A percentile compares a stretch with the other conserved stretches of the same genome.
Evolutionary conservation across 345 rosid species (phyloP).

Genomic region (Atalantia buxifolia): DNA sequence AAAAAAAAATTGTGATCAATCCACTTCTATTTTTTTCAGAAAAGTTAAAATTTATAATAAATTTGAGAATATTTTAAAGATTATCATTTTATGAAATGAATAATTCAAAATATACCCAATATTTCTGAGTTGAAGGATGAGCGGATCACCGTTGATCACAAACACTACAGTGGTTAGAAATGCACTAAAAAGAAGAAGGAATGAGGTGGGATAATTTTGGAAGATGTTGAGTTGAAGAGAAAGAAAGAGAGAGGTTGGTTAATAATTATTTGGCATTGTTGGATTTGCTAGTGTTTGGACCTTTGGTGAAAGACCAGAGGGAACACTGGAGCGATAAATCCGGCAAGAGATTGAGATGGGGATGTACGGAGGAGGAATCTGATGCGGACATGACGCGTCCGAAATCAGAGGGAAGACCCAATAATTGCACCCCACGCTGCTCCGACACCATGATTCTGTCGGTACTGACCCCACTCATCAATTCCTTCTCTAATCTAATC

Average conservation of each 20-base stretch:
- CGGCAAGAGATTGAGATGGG: slow-evolving; percentile 35
- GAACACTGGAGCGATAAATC: slow-evolving; percentile 49
- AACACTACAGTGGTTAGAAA: neutral
- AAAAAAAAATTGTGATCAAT: too few relatives aligned
- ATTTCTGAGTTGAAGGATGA: neutral
- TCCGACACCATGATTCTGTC: slow-evolving; percentile 62
- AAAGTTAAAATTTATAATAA: too few relatives aligned
- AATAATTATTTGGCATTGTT: too few relatives aligned
- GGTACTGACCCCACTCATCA: slow-evolving; percentile 12
- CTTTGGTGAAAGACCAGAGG: slow-evolving; percentile 10
- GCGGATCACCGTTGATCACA: neutral
- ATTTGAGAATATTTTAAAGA: too few relatives aligned
- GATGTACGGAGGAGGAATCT: slow-evolving; percentile 57
- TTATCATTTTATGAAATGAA: too few relatives aligned
- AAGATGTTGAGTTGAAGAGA: neutral
- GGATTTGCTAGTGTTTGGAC: neutral
- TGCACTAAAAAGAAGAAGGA: too few relatives aligned
- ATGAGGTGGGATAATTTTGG: too few relatives aligned
- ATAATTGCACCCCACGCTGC: slow-evolving; percentile 66
- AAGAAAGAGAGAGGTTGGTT: neutral
- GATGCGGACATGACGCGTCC: slow-evolving; percentile 65
- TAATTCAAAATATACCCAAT: too few relatives aligned
- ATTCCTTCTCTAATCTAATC: slow-evolving; percentile 15
- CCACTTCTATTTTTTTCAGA: too few relatives aligned
- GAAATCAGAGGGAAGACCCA: slow-evolving; percentile 57